These are phyloP conservation scores for Kalmanozyma brasiliensis DNA, from an alignment of 1,284 basidiomycete genomes.

Conservation along the genomic window DNA sequence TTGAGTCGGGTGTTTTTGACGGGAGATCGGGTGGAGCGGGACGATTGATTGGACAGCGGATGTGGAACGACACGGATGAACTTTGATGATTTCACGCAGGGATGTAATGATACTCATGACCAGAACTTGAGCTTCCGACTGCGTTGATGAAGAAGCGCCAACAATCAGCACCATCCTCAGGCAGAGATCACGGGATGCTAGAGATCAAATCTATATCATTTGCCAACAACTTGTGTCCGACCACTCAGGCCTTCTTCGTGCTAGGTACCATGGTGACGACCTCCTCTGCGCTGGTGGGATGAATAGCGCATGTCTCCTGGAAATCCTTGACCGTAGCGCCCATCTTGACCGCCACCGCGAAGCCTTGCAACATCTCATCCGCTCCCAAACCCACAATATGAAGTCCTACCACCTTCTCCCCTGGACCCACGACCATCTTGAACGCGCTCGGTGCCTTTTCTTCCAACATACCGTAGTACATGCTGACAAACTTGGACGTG, in stretches of 20 bases:
- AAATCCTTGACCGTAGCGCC: constrained; percentile 72
- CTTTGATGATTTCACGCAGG: too few relatives aligned
- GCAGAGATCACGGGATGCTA: too few relatives aligned
- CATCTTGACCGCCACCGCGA: constrained; percentile 95
- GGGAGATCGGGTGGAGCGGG: constrained; percentile 36
- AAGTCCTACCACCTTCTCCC: constrained; percentile 92
- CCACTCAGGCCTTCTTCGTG: constrained; percentile 44
- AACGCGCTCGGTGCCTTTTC: constrained; percentile 78
- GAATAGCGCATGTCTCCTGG: constrained; percentile 66
- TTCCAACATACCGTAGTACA: constrained; percentile 67
- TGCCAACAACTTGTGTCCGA: too few relatives aligned
- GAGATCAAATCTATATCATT: too few relatives aligned
- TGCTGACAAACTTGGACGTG: constrained; percentile 71
- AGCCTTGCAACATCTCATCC: constrained; percentile 93
- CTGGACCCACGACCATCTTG: constrained; percentile 88
- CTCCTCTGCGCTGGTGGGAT: constrained; percentile 66
- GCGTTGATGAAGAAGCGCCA: too few relatives aligned
- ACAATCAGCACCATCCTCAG: too few relatives aligned
- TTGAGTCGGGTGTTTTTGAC: constrained; percentile 47
- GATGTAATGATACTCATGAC: not conserved
- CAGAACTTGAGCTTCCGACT: too few relatives aligned
- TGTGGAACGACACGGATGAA: too few relatives aligned
- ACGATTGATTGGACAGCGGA: constrained; percentile 14
- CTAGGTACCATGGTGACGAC: constrained; percentile 51
- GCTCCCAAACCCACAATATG: constrained; percentile 86